A percentile compares a stretch with the other conserved stretches of the same genome.
Conservation (phyloP, 768 basidiomycete genomes). For the Neoboletus magnificus region DNA sequence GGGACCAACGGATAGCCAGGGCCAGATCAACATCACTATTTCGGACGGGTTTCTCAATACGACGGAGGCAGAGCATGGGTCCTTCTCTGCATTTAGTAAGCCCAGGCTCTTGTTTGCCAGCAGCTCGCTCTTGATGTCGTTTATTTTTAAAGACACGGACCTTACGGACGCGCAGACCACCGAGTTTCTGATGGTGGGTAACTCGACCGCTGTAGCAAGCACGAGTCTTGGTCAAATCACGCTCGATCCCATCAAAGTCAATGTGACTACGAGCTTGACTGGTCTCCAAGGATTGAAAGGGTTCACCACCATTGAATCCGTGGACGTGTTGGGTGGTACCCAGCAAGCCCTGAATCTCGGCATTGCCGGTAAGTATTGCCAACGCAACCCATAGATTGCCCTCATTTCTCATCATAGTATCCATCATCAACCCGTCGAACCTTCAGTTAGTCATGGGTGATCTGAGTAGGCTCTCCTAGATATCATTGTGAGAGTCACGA, state of each 20-base stretch:
- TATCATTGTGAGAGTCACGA: background rate
- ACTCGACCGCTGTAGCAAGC: slow-evolving; percentile 57
- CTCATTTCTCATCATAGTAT: slow-evolving; percentile 35
- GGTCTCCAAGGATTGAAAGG: slow-evolving; percentile 62
- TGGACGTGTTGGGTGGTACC: slow-evolving; percentile 68
- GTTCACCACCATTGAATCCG: slow-evolving; percentile 49
- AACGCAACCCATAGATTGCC: background rate
- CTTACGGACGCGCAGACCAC: slow-evolving; percentile 49
- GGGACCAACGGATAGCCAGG: slow-evolving; percentile 52
- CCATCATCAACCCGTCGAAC: slow-evolving; percentile 67
- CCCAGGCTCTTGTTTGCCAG: background rate
- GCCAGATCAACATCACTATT: slow-evolving; percentile 64
- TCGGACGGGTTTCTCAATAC: slow-evolving; percentile 48
- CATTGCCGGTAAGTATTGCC: slow-evolving; percentile 47
- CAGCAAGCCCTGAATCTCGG: slow-evolving; percentile 53
- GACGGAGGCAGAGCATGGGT: slow-evolving; percentile 44
- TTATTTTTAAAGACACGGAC: slow-evolving; percentile 43
- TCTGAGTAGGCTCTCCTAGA: slow-evolving; percentile 43
- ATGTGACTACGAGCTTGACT: slow-evolving; percentile 57
- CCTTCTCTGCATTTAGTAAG: slow-evolving; percentile 61
- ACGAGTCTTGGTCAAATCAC: slow-evolving; percentile 62
- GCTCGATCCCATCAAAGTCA: slow-evolving; percentile 69
- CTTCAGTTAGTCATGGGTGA: slow-evolving; percentile 61
- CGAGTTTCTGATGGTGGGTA: slow-evolving; percentile 57
- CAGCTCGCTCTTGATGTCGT: background rate